Evolutionary conservation across 768 basidiomycete species (phyloP).

Genomic region (Phylloporus sp.): DNA sequence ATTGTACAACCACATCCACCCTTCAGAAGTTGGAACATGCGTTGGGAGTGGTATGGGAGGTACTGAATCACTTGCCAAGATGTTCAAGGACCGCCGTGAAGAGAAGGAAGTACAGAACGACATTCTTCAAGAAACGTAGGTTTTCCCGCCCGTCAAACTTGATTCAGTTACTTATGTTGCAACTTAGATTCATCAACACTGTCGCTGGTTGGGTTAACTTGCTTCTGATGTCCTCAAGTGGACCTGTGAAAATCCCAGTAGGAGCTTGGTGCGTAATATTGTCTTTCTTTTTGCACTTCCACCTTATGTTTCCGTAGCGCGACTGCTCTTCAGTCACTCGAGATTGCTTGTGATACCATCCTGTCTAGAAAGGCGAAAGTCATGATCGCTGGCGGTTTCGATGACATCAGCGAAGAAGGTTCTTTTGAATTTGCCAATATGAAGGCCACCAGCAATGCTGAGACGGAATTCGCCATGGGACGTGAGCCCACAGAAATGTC

Average conservation of each 20-base stretch:
- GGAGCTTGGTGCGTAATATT: conserved; percentile 78
- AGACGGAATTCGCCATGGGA: conserved; percentile 97
- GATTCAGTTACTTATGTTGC: conserved; percentile 5
- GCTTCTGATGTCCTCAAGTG: conserved; percentile 90
- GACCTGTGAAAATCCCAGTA: conserved; percentile 98
- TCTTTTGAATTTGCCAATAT: conserved; percentile 99
- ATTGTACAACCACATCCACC: conserved; percentile 94
- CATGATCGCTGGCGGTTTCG: conserved; percentile 99
- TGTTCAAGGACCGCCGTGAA: conserved; percentile 99
- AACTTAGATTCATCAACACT: conserved; percentile 90
- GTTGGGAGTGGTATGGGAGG: conserved; percentile 99
- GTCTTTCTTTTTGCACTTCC: not conserved
- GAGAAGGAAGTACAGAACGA: conserved; percentile 99
- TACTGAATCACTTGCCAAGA: conserved; percentile 81
- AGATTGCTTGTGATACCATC: conserved; percentile 96
- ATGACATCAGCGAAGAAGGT: conserved; percentile 97
- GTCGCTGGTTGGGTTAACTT: conserved; percentile 98
- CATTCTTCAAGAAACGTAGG: conserved; percentile 95
- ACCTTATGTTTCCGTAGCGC: conserved; percentile 49
- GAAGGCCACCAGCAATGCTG: conserved; percentile 98
- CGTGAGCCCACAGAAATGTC: conserved; percentile 99
- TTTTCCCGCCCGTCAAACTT: not conserved
- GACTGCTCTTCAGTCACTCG: conserved; percentile 94
- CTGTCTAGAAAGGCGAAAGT: conserved; percentile 96
- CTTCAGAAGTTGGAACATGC: conserved; percentile 91